These are phyloP conservation scores for Nicotiana sylvestris DNA, from an alignment of 257 asterid genomes.

Conservation along the genomic window DNA sequence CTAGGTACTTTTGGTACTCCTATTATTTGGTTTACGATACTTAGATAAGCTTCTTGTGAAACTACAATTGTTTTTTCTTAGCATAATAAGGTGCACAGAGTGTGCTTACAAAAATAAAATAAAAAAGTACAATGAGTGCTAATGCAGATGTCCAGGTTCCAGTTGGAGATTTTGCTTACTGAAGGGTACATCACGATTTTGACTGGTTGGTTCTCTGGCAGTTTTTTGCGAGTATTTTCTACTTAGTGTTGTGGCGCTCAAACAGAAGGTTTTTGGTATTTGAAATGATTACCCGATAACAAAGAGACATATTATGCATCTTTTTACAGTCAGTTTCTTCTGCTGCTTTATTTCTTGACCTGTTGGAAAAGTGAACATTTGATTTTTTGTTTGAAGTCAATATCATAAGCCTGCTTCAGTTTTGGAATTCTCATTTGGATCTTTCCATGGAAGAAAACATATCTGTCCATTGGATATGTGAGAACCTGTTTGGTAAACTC, in stretches of 20 bases:
- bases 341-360: too few relatives aligned
- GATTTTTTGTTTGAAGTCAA: background rate
- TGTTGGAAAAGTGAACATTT: background rate
- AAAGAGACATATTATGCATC: too few relatives aligned
- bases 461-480: background rate
- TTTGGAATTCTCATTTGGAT: background rate
- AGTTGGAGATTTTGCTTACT: conserved; percentile 80
- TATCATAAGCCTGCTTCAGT: background rate
- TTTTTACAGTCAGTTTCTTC: too few relatives aligned
- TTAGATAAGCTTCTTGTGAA: background rate
- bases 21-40: background rate
- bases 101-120: background rate
- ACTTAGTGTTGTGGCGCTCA: background rate
- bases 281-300: background rate
- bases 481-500: background rate
- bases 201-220: conserved; percentile 81
- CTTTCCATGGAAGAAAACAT: background rate
- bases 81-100: background rate
- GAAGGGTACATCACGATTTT: conserved; percentile 76
- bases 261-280: background rate
- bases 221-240: conserved; percentile 20
- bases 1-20: conserved; percentile 39
- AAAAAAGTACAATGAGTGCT: background rate
- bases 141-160: conserved; percentile 47
- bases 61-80: background rate